A percentile compares a stretch with the other conserved stretches of the same genome.
These are phyloP conservation scores for Evernia prunastri DNA, from an alignment of 495 filamentous ascomycete species.

Conservation along the genomic window DNA sequence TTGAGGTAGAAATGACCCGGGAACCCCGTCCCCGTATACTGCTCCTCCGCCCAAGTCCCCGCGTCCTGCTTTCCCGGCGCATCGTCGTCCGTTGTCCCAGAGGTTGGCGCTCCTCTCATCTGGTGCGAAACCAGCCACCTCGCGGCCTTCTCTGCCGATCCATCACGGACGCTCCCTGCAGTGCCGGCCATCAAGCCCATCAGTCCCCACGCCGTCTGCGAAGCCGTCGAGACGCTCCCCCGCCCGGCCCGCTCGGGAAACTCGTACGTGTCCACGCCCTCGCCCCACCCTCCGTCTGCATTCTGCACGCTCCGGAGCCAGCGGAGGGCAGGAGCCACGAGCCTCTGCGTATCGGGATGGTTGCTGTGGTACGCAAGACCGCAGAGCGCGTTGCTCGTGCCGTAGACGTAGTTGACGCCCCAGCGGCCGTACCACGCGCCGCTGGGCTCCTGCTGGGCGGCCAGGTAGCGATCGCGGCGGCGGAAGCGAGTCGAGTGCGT, in stretches of 20 bases:
- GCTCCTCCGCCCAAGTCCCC: constrained; percentile 29
- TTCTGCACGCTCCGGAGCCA: constrained; percentile 35
- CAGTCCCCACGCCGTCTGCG: constrained; percentile 38
- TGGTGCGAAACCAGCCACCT: no score
- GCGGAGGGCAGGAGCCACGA: constrained; percentile 19
- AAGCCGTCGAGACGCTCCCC: constrained; percentile 32
- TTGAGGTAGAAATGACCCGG: constrained; percentile 33
- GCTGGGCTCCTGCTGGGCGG: constrained; percentile 24
- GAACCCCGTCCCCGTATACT: constrained; percentile 36
- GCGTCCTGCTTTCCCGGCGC: constrained; percentile 25
- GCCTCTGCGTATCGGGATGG: constrained; percentile 1
- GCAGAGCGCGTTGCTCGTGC: constrained; percentile 34
- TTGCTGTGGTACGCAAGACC: constrained; percentile 22
- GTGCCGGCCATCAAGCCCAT: constrained; percentile 31
- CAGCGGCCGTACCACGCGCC: constrained; percentile 37
- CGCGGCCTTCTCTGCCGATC: no score
- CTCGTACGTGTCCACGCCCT: constrained; percentile 27
- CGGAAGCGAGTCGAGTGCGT: no score
- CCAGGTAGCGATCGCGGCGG: no score
- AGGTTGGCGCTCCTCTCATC: no score
- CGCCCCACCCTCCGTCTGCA: constrained; percentile 36
- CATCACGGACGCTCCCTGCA: no score
- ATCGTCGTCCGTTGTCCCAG: constrained; percentile 5
- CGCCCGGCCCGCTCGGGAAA: constrained; percentile 22
- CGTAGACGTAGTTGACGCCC: constrained; percentile 37